Conservation (phyloP, 2,329 filamentous ascomycete genomes). For the Aspergillus sp. region DNA sequence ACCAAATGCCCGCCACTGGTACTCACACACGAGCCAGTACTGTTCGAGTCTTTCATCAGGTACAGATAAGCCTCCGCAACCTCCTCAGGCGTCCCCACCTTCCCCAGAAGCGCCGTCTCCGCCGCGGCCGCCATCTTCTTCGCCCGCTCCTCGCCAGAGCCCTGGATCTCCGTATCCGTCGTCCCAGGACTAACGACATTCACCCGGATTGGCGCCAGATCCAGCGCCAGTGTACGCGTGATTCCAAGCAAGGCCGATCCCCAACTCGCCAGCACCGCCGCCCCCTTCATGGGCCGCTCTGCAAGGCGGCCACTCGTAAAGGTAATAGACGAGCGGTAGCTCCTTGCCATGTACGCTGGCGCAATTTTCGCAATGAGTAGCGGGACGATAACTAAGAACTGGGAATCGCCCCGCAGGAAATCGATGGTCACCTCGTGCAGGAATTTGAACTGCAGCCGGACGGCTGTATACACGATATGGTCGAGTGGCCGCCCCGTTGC, state of each 20-base stretch:
- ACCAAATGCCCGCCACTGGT: slow-evolving; percentile 39
- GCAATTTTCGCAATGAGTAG: background rate
- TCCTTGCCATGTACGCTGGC: background rate
- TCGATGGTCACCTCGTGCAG: background rate
- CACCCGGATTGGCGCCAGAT: slow-evolving; percentile 66
- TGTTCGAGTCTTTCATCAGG: slow-evolving; percentile 38
- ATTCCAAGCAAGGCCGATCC: slow-evolving; percentile 56
- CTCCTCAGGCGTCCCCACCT: slow-evolving; percentile 46
- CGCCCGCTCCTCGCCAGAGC: slow-evolving; percentile 17
- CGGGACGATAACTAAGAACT: slow-evolving; percentile 41
- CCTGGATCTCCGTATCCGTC: slow-evolving; percentile 54
- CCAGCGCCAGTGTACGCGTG: slow-evolving; percentile 62
- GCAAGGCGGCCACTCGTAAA: slow-evolving; percentile 61
- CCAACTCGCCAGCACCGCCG: background rate
- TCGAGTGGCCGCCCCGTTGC: slow-evolving; percentile 40
- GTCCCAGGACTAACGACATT: slow-evolving; percentile 65
- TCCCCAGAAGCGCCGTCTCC: slow-evolving; percentile 31
- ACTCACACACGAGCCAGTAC: slow-evolving; percentile 47
- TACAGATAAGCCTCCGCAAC: slow-evolving; percentile 56
- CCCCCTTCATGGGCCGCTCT: slow-evolving; percentile 46
- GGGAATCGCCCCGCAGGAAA: slow-evolving; percentile 21
- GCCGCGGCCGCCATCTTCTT: slow-evolving; percentile 23
- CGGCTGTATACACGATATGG: slow-evolving; percentile 59
- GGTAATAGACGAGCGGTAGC: slow-evolving; percentile 45
- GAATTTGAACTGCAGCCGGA: slow-evolving; percentile 34